Percentiles rank a stretch among this genome's conserved stretches.
These are phyloP conservation scores for Dendrobium chrysotoxum DNA, from an alignment of 106 monocot species.

Conservation along the genomic window DNA sequence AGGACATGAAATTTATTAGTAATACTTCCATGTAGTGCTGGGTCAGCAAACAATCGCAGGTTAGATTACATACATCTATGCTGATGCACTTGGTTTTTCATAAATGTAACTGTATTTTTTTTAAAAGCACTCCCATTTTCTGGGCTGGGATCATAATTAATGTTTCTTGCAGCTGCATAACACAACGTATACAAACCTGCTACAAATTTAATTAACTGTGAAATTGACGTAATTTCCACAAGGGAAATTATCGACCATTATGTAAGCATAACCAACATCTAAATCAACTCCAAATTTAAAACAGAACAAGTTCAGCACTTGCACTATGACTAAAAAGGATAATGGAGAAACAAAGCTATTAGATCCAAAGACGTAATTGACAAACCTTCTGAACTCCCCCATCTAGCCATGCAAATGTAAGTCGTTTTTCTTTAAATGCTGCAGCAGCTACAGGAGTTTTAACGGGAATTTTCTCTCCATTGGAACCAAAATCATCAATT, in stretches of 20 bases:
- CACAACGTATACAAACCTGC: background rate
- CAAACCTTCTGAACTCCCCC: conserved; percentile 79
- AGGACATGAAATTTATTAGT: too few species aligned
- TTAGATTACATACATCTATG: too few species aligned
- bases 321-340: background rate
- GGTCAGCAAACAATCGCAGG: too few species aligned
- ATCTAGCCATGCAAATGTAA: conserved; percentile 91
- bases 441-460: conserved; percentile 27
- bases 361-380: background rate
- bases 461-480: conserved; percentile 14
- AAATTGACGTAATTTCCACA: background rate
- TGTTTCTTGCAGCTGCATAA: conserved; percentile 3
- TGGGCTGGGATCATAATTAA: background rate
- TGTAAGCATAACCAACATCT: background rate
- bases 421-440: conserved; percentile 59
- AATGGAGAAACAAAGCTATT: background rate
- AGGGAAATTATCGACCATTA: background rate
- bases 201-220: background rate
- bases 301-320: background rate
- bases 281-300: background rate
- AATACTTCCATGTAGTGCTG: too few species aligned
- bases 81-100: too few species aligned
- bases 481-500: conserved; percentile 12
- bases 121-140: background rate
- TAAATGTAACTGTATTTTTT: background rate